Percentiles rank a stretch among this genome's conserved stretches.
Evolutionary conservation across 2,329 filamentous ascomycete genomes (phyloP).

Genomic region (Botrytis elliptica): DNA sequence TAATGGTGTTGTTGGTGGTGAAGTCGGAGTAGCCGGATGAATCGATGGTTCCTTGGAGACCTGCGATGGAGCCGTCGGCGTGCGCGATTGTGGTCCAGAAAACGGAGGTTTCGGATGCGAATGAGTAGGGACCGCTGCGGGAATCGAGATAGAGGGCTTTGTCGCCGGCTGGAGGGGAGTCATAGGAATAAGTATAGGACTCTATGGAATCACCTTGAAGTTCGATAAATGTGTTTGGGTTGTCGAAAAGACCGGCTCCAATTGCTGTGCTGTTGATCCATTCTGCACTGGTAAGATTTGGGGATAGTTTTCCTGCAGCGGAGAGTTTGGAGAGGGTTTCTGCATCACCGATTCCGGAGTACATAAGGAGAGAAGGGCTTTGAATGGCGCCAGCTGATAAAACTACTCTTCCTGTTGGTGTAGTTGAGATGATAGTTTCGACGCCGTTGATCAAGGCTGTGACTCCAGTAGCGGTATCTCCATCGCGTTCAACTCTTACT

Average conservation of each 20-base stretch:
- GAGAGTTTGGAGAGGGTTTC: constrained; percentile 38
- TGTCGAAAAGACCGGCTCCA: constrained; percentile 53
- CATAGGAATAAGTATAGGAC: constrained; percentile 51
- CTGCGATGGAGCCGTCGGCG: constrained; percentile 44
- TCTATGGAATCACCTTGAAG: constrained; percentile 44
- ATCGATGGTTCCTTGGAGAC: constrained; percentile 54
- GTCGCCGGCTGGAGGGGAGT: constrained; percentile 45
- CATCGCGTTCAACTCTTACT: constrained; percentile 45
- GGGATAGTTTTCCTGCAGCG: constrained; percentile 40
- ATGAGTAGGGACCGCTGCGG: constrained; percentile 52
- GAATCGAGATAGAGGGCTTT: constrained; percentile 47
- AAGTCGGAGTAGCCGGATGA: constrained; percentile 46
- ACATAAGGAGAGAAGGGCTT: constrained; percentile 52
- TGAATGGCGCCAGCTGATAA: constrained; percentile 51
- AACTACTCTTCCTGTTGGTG: constrained; percentile 41
- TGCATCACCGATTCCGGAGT: constrained; percentile 49
- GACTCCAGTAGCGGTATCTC: constrained; percentile 45
- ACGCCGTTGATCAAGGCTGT: constrained; percentile 40
- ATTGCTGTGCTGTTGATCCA: constrained; percentile 53
- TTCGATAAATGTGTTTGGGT: constrained; percentile 55
- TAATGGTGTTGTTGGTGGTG: constrained; percentile 48
- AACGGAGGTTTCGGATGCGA: constrained; percentile 51
- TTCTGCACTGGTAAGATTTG: constrained; percentile 34
- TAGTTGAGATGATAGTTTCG: constrained; percentile 27
- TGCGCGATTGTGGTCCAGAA: constrained; percentile 52